Evolutionary conservation across 805 yeast genomes (phyloP).

Genomic region (Torulaspora microellipsoides): DNA sequence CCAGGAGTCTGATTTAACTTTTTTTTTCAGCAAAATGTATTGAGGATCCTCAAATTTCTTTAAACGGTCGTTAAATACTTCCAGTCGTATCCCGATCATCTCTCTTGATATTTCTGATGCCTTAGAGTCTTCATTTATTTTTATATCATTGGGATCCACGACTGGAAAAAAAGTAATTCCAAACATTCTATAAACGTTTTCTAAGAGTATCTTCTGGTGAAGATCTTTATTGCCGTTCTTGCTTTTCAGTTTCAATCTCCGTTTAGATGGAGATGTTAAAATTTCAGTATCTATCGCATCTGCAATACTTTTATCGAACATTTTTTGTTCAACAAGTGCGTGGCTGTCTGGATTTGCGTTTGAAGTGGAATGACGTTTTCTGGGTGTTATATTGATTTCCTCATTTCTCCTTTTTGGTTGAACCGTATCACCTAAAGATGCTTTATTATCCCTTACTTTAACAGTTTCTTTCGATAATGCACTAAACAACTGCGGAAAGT

Average conservation of each 20-base stretch:
- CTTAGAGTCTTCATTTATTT: conserved; percentile 11
- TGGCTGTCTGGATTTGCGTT: neutral
- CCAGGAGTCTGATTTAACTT: conserved; percentile 30
- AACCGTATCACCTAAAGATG: neutral
- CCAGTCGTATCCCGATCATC: conserved; percentile 39
- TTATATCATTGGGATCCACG: conserved; percentile 34
- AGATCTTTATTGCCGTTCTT: neutral
- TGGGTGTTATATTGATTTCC: neutral
- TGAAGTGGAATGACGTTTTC: neutral
- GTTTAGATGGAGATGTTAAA: conserved; percentile 30
- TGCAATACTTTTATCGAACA: conserved; percentile 26
- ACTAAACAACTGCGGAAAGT: conserved; percentile 24
- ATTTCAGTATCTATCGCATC: conserved; percentile 23
- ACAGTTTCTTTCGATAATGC: conserved; percentile 11
- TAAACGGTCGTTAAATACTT: conserved; percentile 31
- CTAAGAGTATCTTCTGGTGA: conserved; percentile 21
- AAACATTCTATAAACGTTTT: conserved; percentile 37
- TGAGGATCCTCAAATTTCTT: conserved; percentile 34
- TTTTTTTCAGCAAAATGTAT: conserved; percentile 34
- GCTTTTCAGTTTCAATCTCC: conserved; percentile 11
- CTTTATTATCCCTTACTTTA: neutral
- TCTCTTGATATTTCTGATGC: conserved; percentile 16
- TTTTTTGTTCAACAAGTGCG: conserved; percentile 17
- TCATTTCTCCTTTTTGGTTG: neutral
- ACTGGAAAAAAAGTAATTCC: conserved; percentile 41